Evolutionary conservation across 495 filamentous ascomycete genomes (phyloP), one percentile per base, ranked within the genome.

Genomic region (Aspergillus heteromorphus): DNA sequence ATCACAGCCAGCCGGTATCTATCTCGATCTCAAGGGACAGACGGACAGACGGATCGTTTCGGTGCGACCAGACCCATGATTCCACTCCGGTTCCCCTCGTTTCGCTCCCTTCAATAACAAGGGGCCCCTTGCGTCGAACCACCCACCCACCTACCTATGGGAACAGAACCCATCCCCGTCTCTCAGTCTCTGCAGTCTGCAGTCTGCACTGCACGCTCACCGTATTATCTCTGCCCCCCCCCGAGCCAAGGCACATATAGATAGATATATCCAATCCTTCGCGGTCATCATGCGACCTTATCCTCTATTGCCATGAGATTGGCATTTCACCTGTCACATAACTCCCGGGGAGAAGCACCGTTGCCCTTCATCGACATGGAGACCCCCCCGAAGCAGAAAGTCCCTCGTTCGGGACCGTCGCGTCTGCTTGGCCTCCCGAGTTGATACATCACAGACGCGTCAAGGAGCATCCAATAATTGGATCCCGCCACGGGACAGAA

Each of bases 371-470:
- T n/a, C n/a, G n/a, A n/a, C n/a, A n/a, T n/a, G n/a, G n/a, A n/a
- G n/a, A n/a, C n/a, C n/a, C n/a, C 11, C 23, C 27, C 43, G 21
- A 47, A 17, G 5, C n/a, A 14, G 23, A 16, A n/a, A 27, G 13
- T 47, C 43, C 23, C 43, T 47, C 43, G 43, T 47, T 47, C 20
- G 43, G 10, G 43, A 47, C 29, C 43, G 43, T 36, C 45, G 41
- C 52, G 27, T 7, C 23, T 27, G 23, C 23, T 27, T 27, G 23
- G 23, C 23, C 3, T 19, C 18, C 21, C 20, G 13, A 43, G 14
- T 40, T 55, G 53, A 55, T 40, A 36, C n/a, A 49, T 55, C 53
- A 55, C 45, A 54, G 38, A 43, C 45, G 42, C 53, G 47, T 48
- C 43, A 47, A 30, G 31, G 43, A n/a, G 36, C 13, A 23, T 20